These are phyloP conservation scores for Verticillium isaacii DNA, from an alignment of 2,329 filamentous ascomycete species.

Conservation along the genomic window DNA sequence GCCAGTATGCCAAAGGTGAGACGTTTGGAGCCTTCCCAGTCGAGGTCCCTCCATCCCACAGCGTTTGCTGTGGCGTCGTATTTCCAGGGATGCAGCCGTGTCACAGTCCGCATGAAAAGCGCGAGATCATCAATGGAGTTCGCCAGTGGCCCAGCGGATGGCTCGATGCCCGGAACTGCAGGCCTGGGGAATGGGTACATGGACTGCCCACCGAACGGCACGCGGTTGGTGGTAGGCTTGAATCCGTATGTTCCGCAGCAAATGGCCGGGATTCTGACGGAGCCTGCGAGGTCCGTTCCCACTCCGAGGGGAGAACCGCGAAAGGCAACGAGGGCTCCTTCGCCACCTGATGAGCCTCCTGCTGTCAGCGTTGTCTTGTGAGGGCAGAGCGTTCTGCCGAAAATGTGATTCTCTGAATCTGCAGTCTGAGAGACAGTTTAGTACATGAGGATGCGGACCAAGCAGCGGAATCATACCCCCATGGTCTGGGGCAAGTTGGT, in stretches of 20 bases:
- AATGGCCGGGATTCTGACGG: constrained; percentile 36
- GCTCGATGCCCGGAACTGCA: constrained; percentile 20
- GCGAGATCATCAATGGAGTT: constrained; percentile 32
- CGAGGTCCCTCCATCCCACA: constrained; percentile 38
- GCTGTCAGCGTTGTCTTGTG: constrained; percentile 54
- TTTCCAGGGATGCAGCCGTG: constrained; percentile 34
- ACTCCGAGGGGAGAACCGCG: constrained; percentile 36
- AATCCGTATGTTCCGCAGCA: constrained; percentile 39
- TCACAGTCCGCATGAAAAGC: constrained; percentile 34
- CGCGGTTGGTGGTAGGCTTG: constrained; percentile 28
- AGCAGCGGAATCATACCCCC: constrained; percentile 20
- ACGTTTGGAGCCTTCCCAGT: constrained; percentile 11
- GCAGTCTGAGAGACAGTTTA: constrained; percentile 39
- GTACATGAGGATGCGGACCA: neutral
- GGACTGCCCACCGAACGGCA: constrained; percentile 16
- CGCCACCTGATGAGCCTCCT: constrained; percentile 62
- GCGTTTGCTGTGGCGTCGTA: constrained; percentile 35
- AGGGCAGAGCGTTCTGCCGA: constrained; percentile 52
- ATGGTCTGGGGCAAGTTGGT: constrained; percentile 63
- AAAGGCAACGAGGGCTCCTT: constrained; percentile 33
- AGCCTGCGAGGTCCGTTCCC: constrained; percentile 37
- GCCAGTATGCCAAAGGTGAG: constrained; percentile 43
- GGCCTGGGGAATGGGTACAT: constrained; percentile 4
- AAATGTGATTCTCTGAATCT: constrained; percentile 50
- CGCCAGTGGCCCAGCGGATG: constrained; percentile 37